Conservation (phyloP, 768 basidiomycete genomes). For the Russula brevipes region DNA sequence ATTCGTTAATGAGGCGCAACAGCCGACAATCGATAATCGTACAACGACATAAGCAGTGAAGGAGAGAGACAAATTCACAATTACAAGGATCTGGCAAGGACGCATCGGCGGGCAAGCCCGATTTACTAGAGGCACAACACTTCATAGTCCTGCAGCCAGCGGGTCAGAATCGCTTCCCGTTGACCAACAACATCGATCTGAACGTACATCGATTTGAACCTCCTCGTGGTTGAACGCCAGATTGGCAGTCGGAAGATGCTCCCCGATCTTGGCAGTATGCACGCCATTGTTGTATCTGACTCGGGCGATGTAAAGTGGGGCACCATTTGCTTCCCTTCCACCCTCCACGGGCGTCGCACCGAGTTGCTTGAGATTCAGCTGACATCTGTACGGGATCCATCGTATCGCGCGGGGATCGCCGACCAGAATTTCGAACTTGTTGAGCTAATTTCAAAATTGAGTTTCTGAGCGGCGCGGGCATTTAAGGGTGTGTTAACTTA, state of each 20-base stretch:
- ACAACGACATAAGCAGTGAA: neutral
- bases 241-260: constrained; percentile 45
- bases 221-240: constrained; percentile 52
- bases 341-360: constrained; percentile 57
- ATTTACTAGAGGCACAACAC: constrained; percentile 36
- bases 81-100: neutral
- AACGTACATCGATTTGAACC: constrained; percentile 46
- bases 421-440: constrained; percentile 64
- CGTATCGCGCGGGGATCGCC: constrained; percentile 51
- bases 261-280: constrained; percentile 62
- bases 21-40: neutral
- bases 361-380: constrained; percentile 41
- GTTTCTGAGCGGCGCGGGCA: neutral
- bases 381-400: constrained; percentile 52
- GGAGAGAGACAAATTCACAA: neutral
- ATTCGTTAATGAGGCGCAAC: too few relatives aligned
- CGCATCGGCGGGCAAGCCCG: neutral
- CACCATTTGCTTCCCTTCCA: constrained; percentile 59
- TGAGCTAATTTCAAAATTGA: constrained; percentile 38
- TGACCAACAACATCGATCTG: neutral
- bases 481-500: constrained; percentile 37
- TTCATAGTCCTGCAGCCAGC: constrained; percentile 35
- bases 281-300: constrained; percentile 48
- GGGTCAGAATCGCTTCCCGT: neutral
- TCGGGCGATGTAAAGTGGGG: constrained; percentile 54